Evolutionary conservation across 805 yeast genomes (phyloP).

Genomic region (Yarrowia osloensis): DNA sequence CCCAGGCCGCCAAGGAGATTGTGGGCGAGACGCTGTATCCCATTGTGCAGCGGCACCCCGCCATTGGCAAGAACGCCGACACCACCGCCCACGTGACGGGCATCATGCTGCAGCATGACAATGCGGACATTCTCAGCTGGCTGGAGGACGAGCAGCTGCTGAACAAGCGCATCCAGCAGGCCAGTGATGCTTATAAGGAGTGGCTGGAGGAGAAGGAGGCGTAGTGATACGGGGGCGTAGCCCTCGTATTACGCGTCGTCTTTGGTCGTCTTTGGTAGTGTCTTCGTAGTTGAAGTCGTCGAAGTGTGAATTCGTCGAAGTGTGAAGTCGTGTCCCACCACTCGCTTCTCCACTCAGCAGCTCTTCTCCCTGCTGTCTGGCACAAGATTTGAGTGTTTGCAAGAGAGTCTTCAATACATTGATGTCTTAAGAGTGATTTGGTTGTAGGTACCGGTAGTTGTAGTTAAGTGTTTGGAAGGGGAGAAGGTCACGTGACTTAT

Average conservation of each 20-base stretch:
- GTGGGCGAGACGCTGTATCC: constrained; percentile 92
- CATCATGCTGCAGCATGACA: constrained; percentile 89
- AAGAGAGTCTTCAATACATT: neutral
- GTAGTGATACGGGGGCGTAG: neutral
- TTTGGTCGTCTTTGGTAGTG: too few relatives aligned
- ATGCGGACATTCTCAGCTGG: constrained; percentile 78
- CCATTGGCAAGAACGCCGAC: constrained; percentile 72
- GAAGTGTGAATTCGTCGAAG: too few relatives aligned
- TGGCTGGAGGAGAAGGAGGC: constrained; percentile 53
- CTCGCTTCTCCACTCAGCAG: too few relatives aligned
- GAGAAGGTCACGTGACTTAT: too few relatives aligned
- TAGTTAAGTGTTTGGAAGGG: too few relatives aligned
- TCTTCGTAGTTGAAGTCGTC: too few relatives aligned
- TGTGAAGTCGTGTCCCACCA: too few relatives aligned
- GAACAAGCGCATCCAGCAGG: constrained; percentile 84
- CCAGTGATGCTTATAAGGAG: constrained; percentile 85
- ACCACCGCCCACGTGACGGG: constrained; percentile 95
- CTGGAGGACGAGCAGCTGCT: constrained; percentile 82
- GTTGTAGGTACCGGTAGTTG: too few relatives aligned
- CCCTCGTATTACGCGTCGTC: too few relatives aligned
- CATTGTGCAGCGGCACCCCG: constrained; percentile 74
- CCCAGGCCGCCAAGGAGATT: constrained; percentile 40
- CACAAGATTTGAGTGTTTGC: neutral
- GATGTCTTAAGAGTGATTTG: neutral
- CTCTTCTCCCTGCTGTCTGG: neutral